Evolutionary conservation across 192 early-diverging fungal species (phyloP).

Genomic region (Entophlyctis helioformis): DNA sequence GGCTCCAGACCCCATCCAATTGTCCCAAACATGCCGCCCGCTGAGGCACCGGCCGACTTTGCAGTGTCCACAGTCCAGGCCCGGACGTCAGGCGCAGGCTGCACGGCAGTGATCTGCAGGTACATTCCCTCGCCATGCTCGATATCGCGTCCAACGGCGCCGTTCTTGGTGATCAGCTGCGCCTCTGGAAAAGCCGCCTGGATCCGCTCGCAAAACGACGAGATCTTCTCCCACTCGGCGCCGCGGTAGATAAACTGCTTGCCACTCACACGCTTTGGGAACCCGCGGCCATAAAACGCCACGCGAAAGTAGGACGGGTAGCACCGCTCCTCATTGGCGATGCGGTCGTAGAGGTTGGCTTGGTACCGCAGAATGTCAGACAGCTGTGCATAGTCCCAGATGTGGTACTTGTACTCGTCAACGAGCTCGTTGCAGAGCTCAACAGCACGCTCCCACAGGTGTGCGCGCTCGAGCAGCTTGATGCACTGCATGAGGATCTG

Average conservation of each 20-base stretch:
- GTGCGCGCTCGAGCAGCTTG: conserved; percentile 46
- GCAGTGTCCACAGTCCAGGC: conserved; percentile 15
- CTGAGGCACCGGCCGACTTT: no score
- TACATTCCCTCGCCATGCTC: conserved; percentile 41
- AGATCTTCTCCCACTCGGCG: conserved; percentile 63
- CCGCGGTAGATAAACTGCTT: conserved; percentile 62
- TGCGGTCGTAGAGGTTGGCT: conserved; percentile 35
- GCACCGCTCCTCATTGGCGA: conserved; percentile 24
- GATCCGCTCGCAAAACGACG: conserved; percentile 57
- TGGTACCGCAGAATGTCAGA: conserved; percentile 41
- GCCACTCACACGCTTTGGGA: conserved; percentile 34
- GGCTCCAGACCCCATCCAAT: no score
- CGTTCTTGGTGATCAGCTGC: conserved; percentile 30
- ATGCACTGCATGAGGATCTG: conserved; percentile 45
- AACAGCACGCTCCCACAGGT: conserved; percentile 62
- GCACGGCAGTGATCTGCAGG: conserved; percentile 58
- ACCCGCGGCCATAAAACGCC: conserved; percentile 56
- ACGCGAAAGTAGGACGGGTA: conserved; percentile 57
- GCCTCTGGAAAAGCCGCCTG: conserved; percentile 52
- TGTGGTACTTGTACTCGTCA: conserved; percentile 41
- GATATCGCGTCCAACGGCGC: conserved; percentile 30
- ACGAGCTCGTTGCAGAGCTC: conserved; percentile 50
- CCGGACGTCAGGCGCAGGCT: conserved; percentile 38
- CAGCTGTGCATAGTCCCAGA: conserved; percentile 37
- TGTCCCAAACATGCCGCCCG: no score